Evolutionary conservation across 192 early-diverging fungal species (phyloP).

Genomic region (Allomyces macrogynus): DNA sequence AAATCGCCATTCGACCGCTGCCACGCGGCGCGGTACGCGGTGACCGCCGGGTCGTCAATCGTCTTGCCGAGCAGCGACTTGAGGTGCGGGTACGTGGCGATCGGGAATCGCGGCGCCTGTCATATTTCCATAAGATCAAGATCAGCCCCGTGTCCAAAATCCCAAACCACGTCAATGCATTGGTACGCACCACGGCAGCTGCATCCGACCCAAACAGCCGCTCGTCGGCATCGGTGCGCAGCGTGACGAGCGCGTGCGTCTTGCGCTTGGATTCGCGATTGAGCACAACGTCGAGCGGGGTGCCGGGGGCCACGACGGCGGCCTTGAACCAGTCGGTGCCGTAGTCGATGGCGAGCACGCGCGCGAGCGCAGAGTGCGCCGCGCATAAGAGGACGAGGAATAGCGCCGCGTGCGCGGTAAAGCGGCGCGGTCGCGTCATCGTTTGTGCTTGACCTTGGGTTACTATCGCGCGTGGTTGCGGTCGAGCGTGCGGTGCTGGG

Average conservation of each 20-base stretch:
- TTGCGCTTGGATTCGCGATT: conserved; percentile 93
- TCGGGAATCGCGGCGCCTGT: conserved; percentile 62
- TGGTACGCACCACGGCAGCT: conserved; percentile 34
- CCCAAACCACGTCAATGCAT: background rate
- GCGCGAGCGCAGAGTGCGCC: conserved; percentile 20
- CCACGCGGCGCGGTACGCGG: conserved; percentile 8
- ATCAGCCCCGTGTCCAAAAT: conserved; percentile 1
- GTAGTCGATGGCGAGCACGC: conserved; percentile 89
- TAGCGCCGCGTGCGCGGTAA: background rate
- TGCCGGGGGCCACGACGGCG: conserved; percentile 73
- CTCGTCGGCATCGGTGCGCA: conserved; percentile 44
- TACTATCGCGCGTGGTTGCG: no score
- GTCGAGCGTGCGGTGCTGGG: no score
- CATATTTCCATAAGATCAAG: conserved; percentile 2
- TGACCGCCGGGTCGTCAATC: conserved; percentile 40
- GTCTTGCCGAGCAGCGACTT: conserved; percentile 65
- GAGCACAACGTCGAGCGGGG: conserved; percentile 78
- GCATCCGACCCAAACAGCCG: conserved; percentile 80
- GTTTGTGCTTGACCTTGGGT: no score
- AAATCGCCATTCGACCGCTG: conserved; percentile 56
- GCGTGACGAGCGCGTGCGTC: conserved; percentile 59
- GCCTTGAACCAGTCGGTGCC: conserved; percentile 97
- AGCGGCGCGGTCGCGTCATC: no score
- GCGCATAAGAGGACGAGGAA: conserved; percentile 13
- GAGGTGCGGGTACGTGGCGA: conserved; percentile 57